Percentiles rank a stretch among this genome's conserved stretches.
Conservation (phyloP, 345 rosid species). For the Luvunga scandens region DNA sequence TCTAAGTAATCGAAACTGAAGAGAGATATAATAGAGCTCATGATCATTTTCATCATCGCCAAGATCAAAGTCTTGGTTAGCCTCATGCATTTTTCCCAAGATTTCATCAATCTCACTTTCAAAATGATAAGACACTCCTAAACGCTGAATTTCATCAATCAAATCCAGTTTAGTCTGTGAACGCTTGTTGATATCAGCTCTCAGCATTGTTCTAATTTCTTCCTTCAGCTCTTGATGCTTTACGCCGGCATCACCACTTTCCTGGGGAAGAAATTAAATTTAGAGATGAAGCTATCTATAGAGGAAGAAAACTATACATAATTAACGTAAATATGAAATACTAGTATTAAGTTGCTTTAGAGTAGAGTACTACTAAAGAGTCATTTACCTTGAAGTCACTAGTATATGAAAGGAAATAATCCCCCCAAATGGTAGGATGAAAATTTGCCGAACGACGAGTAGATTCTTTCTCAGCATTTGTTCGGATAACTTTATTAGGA, state of each 20-base stretch:
- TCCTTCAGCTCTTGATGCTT: neutral
- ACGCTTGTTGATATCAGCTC: neutral
- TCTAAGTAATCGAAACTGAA: too few relatives aligned
- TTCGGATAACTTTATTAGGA: neutral
- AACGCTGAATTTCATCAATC: constrained; percentile 33
- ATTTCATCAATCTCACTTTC: too few relatives aligned
- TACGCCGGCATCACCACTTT: neutral
- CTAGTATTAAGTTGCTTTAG: too few relatives aligned
- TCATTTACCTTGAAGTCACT: neutral
- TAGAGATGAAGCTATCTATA: neutral
- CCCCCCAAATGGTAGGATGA: neutral
- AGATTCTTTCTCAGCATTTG: neutral
- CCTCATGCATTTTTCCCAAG: too few relatives aligned
- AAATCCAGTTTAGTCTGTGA: constrained; percentile 2
- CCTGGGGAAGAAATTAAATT: neutral
- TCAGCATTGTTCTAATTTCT: neutral
- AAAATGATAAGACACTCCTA: too few relatives aligned
- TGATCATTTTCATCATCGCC: too few relatives aligned
- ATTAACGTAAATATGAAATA: too few relatives aligned
- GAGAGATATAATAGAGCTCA: too few relatives aligned
- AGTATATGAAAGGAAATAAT: neutral
- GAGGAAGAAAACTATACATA: too few relatives aligned
- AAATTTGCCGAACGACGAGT: neutral
- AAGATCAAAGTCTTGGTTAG: too few relatives aligned
- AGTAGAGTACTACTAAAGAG: too few relatives aligned